These are phyloP conservation scores for Vinca minor DNA, from an alignment of 257 asterid genomes.

Conservation along the genomic window DNA sequence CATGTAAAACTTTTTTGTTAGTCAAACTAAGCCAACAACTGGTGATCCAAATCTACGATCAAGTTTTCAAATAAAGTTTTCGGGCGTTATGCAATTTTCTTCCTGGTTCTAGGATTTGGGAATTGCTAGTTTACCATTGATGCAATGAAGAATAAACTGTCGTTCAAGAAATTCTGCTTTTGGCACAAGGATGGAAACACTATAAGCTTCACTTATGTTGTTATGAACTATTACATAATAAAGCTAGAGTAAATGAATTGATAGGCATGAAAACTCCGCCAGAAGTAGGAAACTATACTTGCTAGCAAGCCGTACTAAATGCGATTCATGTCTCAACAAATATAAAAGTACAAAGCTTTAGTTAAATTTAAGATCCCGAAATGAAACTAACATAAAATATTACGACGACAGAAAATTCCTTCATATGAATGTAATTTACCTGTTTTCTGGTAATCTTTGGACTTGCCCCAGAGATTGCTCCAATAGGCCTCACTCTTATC, in stretches of 20 bases:
- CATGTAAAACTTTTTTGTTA: background rate
- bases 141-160: no score
- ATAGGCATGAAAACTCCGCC: no score
- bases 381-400: background rate
- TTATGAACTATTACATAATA: no score
- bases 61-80: background rate
- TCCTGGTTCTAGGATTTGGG: no score
- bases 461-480: constrained; percentile 76
- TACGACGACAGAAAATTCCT: background rate
- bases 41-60: no score
- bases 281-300: no score
- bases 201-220: no score
- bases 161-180: no score
- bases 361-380: background rate
- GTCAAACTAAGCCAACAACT: background rate
- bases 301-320: no score
- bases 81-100: background rate
- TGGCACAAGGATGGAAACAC: no score
- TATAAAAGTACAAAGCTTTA: background rate
- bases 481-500: constrained; percentile 52
- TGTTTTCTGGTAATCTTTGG: constrained; percentile 33
- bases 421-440: constrained; percentile 25
- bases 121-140: no score
- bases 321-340: background rate
- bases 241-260: no score